phyloP scores from a whole-genome alignment of 2,329 filamentous ascomycete genomes.

The Magnaporthiopsis rhizophila region DNA sequence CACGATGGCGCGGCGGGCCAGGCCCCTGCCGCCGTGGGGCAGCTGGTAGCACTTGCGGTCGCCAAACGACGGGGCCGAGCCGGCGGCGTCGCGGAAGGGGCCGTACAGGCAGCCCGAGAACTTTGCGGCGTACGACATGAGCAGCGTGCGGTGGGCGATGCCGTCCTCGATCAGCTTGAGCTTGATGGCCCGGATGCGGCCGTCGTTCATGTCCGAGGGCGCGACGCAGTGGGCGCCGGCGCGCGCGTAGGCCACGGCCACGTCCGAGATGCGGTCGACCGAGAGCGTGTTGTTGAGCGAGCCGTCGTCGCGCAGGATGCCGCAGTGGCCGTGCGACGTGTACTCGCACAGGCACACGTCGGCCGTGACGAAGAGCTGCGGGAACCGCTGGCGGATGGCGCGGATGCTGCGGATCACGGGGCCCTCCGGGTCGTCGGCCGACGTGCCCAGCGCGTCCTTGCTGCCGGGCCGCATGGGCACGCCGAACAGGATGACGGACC shows the following conservation, averaged over 20 bases:
- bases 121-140: slow-evolving; percentile 98
- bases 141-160: slow-evolving; percentile 78
- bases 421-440: slow-evolving; percentile 86
- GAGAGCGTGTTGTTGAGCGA: slow-evolving; percentile 88
- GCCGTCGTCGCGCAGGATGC: slow-evolving; percentile 88
- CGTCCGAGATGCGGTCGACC: slow-evolving; percentile 89
- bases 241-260: slow-evolving; percentile 95
- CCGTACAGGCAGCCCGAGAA: slow-evolving; percentile 96
- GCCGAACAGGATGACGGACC: slow-evolving; percentile 91
- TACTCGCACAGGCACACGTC: slow-evolving; percentile 99
- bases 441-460: slow-evolving; percentile 87
- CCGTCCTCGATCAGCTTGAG: slow-evolving; percentile 93
- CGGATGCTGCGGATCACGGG: slow-evolving; percentile 85
- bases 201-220: slow-evolving; percentile 98
- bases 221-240: slow-evolving; percentile 96
- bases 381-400: slow-evolving; percentile 76
- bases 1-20: slow-evolving; percentile 82
- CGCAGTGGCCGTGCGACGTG: slow-evolving; percentile 95
- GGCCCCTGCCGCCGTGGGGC: slow-evolving; percentile 81
- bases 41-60: slow-evolving; percentile 97
- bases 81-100: slow-evolving; percentile 92
- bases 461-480: slow-evolving; percentile 73
- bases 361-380: slow-evolving; percentile 80
- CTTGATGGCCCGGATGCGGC: slow-evolving; percentile 94
- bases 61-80: slow-evolving; percentile 83